Evolutionary conservation across 257 asterid species (phyloP).

Genomic region (Solanum appendiculatum): DNA sequence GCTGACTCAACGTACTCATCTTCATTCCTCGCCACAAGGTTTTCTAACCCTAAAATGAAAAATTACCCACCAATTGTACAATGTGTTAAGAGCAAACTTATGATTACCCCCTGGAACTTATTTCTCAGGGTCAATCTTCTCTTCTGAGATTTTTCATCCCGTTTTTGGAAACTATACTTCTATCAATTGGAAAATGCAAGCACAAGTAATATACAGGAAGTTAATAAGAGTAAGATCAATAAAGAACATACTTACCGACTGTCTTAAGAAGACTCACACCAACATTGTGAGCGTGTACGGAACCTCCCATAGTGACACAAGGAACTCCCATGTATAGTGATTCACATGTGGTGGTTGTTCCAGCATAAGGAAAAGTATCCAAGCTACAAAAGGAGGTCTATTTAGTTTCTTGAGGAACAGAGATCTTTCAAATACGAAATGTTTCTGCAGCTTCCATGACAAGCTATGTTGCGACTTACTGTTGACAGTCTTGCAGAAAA

Average conservation of each 20-base stretch:
- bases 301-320: slow-evolving; percentile 93
- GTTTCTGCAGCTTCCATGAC: not conserved
- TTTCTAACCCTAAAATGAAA: slow-evolving; percentile 49
- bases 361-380: slow-evolving; percentile 99
- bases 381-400: slow-evolving; percentile 35
- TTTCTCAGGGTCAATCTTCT: not conserved
- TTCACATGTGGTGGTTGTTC: slow-evolving; percentile 98
- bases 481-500: not conserved
- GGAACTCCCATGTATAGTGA: slow-evolving; percentile 99
- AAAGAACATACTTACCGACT: slow-evolving; percentile 48
- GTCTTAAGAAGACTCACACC: slow-evolving; percentile 84
- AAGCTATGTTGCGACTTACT: not conserved
- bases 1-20: slow-evolving; percentile 79
- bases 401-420: not conserved
- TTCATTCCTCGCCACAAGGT: slow-evolving; percentile 72
- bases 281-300: slow-evolving; percentile 94
- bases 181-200: not conserved
- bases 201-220: not conserved
- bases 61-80: not conserved
- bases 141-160: not conserved
- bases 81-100: not conserved
- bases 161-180: not conserved
- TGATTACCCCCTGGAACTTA: not conserved
- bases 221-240: not conserved
- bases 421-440: not conserved